phyloP scores from a whole-genome alignment of 208 protist species.

The Strigomonas galati region DNA sequence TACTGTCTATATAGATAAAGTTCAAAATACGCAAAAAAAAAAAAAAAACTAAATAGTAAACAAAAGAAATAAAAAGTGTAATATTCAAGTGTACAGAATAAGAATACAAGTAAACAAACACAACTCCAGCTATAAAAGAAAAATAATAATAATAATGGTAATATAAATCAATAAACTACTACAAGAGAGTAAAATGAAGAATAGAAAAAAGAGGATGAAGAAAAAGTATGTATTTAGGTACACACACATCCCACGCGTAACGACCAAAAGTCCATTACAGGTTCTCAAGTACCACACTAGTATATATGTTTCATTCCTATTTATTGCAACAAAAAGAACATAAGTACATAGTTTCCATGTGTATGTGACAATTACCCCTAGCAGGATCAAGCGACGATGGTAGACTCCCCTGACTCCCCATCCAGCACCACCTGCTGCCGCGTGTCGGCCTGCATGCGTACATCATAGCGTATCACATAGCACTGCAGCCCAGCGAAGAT shows the following conservation, averaged over 20 bases:
- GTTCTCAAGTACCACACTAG: conserved; percentile 1
- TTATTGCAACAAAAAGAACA: neutral
- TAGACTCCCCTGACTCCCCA: neutral
- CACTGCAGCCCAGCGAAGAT: conserved; percentile 54
- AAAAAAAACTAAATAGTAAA: conserved; percentile 13
- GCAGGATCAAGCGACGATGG: neutral
- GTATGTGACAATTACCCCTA: too few relatives aligned
- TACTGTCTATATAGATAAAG: conserved; percentile 6
- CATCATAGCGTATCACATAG: conserved; percentile 52
- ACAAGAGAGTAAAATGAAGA: conserved; percentile 7
- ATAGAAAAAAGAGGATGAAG: conserved; percentile 7
- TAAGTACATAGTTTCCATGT: neutral
- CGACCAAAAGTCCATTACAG: neutral
- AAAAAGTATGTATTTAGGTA: neutral
- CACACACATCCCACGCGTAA: neutral
- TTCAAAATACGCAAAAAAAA: conserved; percentile 15
- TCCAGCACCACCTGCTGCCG: conserved; percentile 31
- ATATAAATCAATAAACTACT: neutral
- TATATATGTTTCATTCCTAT: neutral
- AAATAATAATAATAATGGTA: conserved; percentile 1
- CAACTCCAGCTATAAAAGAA: neutral
- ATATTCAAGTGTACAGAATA: neutral
- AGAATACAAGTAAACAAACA: neutral
- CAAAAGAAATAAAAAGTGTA: neutral
- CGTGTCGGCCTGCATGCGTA: conserved; percentile 53